Evolutionary conservation across 345 rosid species (phyloP), one percentile per base, ranked within the genome.

Genomic region (Eucalyptus regnans): DNA sequence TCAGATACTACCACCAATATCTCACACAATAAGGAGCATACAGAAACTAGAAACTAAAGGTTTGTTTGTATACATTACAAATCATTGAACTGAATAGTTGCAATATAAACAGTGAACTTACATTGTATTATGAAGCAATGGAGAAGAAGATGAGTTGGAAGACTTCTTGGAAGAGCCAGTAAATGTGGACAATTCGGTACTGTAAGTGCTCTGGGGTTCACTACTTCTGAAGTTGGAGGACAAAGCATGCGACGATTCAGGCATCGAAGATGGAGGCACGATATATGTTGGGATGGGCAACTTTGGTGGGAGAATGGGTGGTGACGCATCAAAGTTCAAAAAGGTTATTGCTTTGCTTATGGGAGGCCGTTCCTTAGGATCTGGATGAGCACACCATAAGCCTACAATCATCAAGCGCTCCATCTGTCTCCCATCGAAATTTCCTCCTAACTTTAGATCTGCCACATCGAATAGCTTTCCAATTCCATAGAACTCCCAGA

Each of bases 271-370:
- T 71, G 81, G 14, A 23, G 58, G 87, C 13, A 8, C 7, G 6
- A 52, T 27, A 3, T 90, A 83, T 52, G 54, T 50, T 5, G 87
- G 91, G 50, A 88, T 25, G 9, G 91, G 91, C 86, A 91, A 86
- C 37, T 91, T 37, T 4, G 15, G n/a, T 12, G 88, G 90, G 68
- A 90, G 89, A 9, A 27, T 37, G 22, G 93, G 92, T 2, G 88
- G 66, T 4, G 86, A 90, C 13, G 87, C 27, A 71, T 71, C 81
- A 0, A 37, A 71, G 81, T 71, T 71, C 27, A 71, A 88, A 20
- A 60, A 86, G 17, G 85, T 52, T 49, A 87, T 29, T 0, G 46
- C 46, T 37, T 37, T 71, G 86, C 87, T 83, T 23, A 90, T 91
- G 8, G 91, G 86, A 44, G 92, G 92, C 0, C 81, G 46, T 18